These are phyloP conservation scores for Umbelopsis sp. DNA, from an alignment of 192 early-diverging fungal species.

Conservation along the genomic window DNA sequence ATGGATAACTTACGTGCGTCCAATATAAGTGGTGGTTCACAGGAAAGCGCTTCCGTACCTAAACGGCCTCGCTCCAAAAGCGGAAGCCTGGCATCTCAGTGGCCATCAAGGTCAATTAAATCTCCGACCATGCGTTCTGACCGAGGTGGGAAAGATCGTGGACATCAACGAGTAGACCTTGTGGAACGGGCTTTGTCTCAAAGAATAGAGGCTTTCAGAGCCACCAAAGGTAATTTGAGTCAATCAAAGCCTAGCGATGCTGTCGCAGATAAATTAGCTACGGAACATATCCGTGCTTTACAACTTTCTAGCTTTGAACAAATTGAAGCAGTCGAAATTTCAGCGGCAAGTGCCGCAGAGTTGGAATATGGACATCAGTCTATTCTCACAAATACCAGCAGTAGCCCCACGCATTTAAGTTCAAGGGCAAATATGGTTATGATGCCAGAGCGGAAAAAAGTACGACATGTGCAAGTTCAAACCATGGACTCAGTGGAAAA, in stretches of 20 bases:
- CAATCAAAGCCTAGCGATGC: slow-evolving; percentile 26
- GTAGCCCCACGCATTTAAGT: slow-evolving; percentile 6
- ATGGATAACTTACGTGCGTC: slow-evolving; percentile 12
- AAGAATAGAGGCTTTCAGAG: slow-evolving; percentile 17
- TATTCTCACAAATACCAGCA: not conserved
- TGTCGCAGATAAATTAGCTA: slow-evolving; percentile 15
- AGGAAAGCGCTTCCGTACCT: not conserved
- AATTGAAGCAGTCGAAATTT: slow-evolving; percentile 1
- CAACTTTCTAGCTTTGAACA: slow-evolving; percentile 11
- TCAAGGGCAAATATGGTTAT: not conserved
- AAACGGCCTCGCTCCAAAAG: slow-evolving; percentile 13
- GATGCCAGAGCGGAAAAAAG: slow-evolving; percentile 24
- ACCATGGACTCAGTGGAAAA: slow-evolving; percentile 16
- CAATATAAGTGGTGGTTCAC: slow-evolving; percentile 3
- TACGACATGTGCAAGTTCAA: slow-evolving; percentile 37
- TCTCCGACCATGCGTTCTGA: slow-evolving; percentile 11
- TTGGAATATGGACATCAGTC: not conserved
- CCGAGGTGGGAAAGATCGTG: slow-evolving; percentile 1
- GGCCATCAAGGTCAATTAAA: slow-evolving; percentile 17
- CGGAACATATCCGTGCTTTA: slow-evolving; percentile 31
- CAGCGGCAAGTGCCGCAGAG: not conserved
- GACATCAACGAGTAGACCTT: not conserved
- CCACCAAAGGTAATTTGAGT: not conserved
- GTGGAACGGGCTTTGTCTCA: slow-evolving; percentile 10
- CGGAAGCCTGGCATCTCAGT: slow-evolving; percentile 13